Percentiles rank a stretch among this genome's conserved stretches.
Evolutionary conservation across 129 eudicot genomes (phyloP).

Genomic region (Silybum marianum): DNA sequence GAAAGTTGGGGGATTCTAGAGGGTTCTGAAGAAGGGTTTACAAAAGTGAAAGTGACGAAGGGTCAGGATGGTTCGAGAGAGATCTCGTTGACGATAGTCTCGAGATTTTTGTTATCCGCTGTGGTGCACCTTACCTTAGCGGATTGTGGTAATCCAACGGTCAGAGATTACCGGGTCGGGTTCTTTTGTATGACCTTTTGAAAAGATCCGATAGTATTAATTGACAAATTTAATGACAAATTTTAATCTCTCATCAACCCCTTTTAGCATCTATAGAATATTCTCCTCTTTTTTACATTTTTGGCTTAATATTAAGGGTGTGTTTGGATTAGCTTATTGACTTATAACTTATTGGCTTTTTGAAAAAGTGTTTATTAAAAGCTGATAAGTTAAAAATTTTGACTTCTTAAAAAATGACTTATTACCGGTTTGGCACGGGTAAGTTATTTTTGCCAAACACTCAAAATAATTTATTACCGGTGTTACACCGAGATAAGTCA

Average conservation of each 20-base stretch:
- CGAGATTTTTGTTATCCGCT: slow-evolving; percentile 26
- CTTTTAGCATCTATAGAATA: background rate
- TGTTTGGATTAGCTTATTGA: too few relatives aligned
- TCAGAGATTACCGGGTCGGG: background rate
- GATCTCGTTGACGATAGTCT: slow-evolving; percentile 37
- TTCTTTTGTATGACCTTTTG: background rate
- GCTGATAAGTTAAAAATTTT: too few relatives aligned
- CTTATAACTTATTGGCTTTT: too few relatives aligned
- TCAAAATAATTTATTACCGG: too few relatives aligned
- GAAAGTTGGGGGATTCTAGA: slow-evolving; percentile 54
- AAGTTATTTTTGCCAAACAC: too few relatives aligned
- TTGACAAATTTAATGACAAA: background rate
- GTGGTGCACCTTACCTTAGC: slow-evolving; percentile 8
- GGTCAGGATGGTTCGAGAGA: slow-evolving; percentile 61
- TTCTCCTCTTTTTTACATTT: too few relatives aligned
- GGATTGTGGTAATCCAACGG: slow-evolving; percentile 21
- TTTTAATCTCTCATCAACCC: background rate
- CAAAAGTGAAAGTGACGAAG: slow-evolving; percentile 19
- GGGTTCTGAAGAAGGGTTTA: slow-evolving; percentile 55
- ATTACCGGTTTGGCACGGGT: too few relatives aligned
- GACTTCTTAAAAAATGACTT: too few relatives aligned
- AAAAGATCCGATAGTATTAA: background rate
- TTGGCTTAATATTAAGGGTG: too few relatives aligned
- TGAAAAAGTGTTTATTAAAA: too few relatives aligned
- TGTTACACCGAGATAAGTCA: too few relatives aligned